Evolutionary conservation across 2,329 filamentous ascomycete species (phyloP), one percentile per base, ranked within the genome.

Genomic region (Diplocarpon mali): DNA sequence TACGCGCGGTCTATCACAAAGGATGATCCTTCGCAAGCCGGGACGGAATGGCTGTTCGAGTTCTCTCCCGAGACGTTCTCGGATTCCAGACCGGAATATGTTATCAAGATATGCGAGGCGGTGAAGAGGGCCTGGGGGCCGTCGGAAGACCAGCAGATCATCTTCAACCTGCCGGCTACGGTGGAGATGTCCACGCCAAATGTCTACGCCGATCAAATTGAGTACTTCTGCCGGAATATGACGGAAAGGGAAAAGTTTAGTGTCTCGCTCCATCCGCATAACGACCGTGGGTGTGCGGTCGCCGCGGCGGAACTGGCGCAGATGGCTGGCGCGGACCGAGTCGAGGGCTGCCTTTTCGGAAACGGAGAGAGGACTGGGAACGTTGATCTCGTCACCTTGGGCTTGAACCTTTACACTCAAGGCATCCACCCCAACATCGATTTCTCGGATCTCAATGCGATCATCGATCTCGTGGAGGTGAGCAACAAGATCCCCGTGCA

Each of bases 341-440:
- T 96, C 12, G 90, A 96, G 65, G 90, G 90, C 37, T 95, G 87
- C 52, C 72, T 95, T 32, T 93, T 95, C 61, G 88, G 89, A 42
- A 96, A 96, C 57, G 90, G 92, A 47, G 90, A 98, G 72, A 73
- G 92, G 52, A 96, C 90, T 0, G 92, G 90, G 51, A 96, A 96
- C 59, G 88, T 95, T 15, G 90, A 96, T 61, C 73, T 96, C 44
- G 88, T 96, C 40, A 96, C 89, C 29, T 73, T 96, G 45, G 92
- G 79, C 27, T 72, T 96, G 47, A 96, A 96, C 63, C 78, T 96
- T 14, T 96, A 96, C 66, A 95, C 89, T 0, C 90, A 96, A 64
- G 90, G 90, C 44, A 76, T 95, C 39, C 73, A 83, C 58, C 86
- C 87, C 13, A 75, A 83, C 9, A 77, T 96, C 55, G 89, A 96